phyloP scores from a whole-genome alignment of 2,329 filamentous ascomycete species.

The Aschersonia sp. region DNA sequence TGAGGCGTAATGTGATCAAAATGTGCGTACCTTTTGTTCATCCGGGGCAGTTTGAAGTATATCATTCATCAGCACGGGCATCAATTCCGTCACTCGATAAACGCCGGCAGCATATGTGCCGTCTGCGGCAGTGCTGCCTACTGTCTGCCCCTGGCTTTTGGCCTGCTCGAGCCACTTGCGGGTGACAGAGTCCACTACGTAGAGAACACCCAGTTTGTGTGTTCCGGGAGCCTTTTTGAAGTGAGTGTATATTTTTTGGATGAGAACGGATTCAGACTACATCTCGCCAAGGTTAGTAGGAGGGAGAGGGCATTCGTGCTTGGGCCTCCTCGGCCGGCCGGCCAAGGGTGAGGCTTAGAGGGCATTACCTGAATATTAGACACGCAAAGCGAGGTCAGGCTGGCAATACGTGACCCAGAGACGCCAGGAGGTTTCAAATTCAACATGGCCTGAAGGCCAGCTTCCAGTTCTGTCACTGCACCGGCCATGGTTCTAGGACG shows the following conservation, averaged over 20 bases:
- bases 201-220: constrained; percentile 97
- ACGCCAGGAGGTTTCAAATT: constrained; percentile 85
- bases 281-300: constrained; percentile 7
- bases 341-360: background rate
- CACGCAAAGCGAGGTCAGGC: constrained; percentile 76
- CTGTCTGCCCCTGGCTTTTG: constrained; percentile 67
- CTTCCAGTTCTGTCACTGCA: constrained; percentile 81
- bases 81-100: constrained; percentile 87
- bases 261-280: constrained; percentile 84
- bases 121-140: constrained; percentile 68
- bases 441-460: constrained; percentile 82
- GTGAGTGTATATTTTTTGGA: constrained; percentile 92
- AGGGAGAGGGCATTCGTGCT: background rate
- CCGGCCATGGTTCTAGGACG: constrained; percentile 46
- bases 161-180: constrained; percentile 97
- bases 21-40: constrained; percentile 85
- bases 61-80: constrained; percentile 90
- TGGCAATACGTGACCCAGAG: constrained; percentile 79
- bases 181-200: constrained; percentile 99
- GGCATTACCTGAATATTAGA: constrained; percentile 70
- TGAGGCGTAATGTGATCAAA: constrained; percentile 1
- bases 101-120: constrained; percentile 92
- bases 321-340: background rate
- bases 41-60: constrained; percentile 76
- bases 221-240: constrained; percentile 90